Evolutionary conservation across 2,329 filamentous ascomycete species (phyloP).

Genomic region (Trichoderma sp.): DNA sequence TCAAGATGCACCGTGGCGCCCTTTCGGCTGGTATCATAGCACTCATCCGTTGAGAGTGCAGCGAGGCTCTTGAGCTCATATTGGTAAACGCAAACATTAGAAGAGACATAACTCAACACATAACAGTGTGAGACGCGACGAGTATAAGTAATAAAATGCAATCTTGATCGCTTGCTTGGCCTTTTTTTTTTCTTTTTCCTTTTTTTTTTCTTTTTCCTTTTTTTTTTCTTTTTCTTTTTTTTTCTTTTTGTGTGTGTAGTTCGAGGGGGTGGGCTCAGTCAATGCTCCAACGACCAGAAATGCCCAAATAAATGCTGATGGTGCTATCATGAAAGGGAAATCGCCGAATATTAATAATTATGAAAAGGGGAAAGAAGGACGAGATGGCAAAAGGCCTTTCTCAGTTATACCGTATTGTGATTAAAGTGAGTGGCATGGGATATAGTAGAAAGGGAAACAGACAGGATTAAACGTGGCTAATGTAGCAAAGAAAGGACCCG

Average conservation of each 20-base stretch:
- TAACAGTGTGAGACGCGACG: background rate
- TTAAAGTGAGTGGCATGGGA: background rate
- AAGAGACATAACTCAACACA: background rate
- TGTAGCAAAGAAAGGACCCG: background rate
- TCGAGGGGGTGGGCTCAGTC: background rate
- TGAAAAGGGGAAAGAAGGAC: background rate
- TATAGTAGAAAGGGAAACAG: too few relatives aligned
- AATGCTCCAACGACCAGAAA: background rate
- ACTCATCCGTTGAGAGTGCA: background rate
- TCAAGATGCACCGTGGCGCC: background rate
- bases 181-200: background rate
- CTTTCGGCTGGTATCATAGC: constrained; percentile 1
- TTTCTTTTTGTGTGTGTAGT: background rate
- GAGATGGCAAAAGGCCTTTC: background rate
- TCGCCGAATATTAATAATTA: background rate
- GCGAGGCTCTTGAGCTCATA: background rate
- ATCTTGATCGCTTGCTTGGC: background rate
- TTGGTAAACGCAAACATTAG: background rate
- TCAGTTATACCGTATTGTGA: background rate
- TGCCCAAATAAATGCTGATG: background rate
- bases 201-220: background rate
- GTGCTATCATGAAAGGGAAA: background rate
- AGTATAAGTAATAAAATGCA: background rate
- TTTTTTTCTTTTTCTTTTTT: background rate
- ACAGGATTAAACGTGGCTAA: background rate